Conservation (phyloP, 2,329 filamentous ascomycete species). For the Venturia oleaginea region DNA sequence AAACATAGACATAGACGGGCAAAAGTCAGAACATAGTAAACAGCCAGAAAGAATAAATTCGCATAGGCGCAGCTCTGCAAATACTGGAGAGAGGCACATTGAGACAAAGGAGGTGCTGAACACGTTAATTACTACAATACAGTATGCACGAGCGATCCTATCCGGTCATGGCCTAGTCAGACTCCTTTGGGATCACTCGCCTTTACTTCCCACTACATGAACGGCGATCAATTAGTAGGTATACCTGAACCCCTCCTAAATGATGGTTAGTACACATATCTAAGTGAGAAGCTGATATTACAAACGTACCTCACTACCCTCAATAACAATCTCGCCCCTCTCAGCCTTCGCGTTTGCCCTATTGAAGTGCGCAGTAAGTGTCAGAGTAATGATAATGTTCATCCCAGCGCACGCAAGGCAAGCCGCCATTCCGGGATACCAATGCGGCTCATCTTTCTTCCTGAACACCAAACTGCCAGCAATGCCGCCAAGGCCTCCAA, state of each 20-base stretch:
- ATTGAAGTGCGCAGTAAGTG: conserved; percentile 25
- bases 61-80: no score
- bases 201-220: neutral
- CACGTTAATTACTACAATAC: neutral
- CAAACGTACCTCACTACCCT: conserved; percentile 27
- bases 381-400: conserved; percentile 26
- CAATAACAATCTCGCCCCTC: conserved; percentile 33
- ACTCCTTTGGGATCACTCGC: no score
- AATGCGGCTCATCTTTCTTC: conserved; percentile 29
- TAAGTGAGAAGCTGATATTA: neutral
- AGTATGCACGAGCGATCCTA: neutral
- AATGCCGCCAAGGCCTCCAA: conserved; percentile 72
- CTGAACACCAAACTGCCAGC: conserved; percentile 65
- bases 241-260: conserved; percentile 20
- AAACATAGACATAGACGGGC: no score
- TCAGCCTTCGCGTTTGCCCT: conserved; percentile 30
- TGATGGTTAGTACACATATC: neutral
- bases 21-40: no score
- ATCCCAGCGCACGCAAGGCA: conserved; percentile 28
- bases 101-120: no score
- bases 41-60: no score
- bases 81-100: no score
- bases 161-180: no score
- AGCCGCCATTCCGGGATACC: conserved; percentile 29
- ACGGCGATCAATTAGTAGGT: conserved; percentile 12